Base-by-base conservation (phyloP, 345 rosid species). In the Psidium friedrichsthalianum region DNA sequence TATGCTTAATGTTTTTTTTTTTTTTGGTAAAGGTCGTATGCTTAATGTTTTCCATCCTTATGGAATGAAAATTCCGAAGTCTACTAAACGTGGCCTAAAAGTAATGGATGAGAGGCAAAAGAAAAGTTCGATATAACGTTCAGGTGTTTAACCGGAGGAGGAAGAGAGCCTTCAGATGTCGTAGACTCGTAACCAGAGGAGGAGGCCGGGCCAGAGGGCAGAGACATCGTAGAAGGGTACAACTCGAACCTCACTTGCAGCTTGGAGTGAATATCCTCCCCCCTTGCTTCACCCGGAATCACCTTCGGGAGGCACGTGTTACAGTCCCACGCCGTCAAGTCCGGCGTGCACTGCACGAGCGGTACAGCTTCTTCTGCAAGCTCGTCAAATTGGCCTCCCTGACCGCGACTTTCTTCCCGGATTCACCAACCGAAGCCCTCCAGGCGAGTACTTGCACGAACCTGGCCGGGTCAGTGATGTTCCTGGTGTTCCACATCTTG, bases 321-420 rank as follows among this genome's bases (percentile, higher is more conserved):
- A 85, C 97, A 93, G 3, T 91, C 90, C 44, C 14, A 0, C 44
- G 56, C 85, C 56, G 89, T 84, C 57, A 95, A 69, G 84, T 95
- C 95, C 5, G 92, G 90, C 10, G 93, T 90, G 89, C 98, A 95
- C 86, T 93, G 95, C 15, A 88, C 90, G 9, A 91, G 85, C 12
- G 88, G 55, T 86, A 90, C 52, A 94, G 22, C 25, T 54, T 88
- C 74, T 54, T 88, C 74, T 54, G 84, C 54, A 85, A 88, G 9
- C 24, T 32, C 0, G 88, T 86, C 10, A 64, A 89, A 29, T 76
- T 74, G 6, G 53, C 87, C 55, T 91, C 58, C 3, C 85, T 90
- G 24, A 2, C 56, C 42, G 55, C 89, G 55, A 74, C n/a, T 5
- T 27, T 85, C 29, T 22, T 85, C 9, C 55, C 69, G 11, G 51